Evolutionary conservation across 306 rosid species (phyloP), one percentile per base, ranked within the genome.

Genomic region (Delonix regia): DNA sequence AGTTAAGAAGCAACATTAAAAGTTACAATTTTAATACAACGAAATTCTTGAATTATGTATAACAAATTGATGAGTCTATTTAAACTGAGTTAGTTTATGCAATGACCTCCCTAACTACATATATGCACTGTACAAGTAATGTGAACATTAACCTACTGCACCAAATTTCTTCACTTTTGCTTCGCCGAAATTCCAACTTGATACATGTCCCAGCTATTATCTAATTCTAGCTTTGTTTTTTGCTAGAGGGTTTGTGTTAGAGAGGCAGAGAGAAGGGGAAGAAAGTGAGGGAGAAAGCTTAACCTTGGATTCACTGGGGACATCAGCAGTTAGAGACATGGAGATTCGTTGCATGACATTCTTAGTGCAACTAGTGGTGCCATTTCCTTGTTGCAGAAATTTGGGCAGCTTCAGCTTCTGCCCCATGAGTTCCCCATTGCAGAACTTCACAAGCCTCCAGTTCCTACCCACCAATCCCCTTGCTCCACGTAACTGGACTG

Each of bases 381-480:
- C 51, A 65, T 45, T 10, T 38, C 44, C 55, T 53, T 41, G 75
- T 4, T 11, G 65, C 30, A 16, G 21, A 36, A 64, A 41, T 51
- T 52, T 34, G 12, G 28, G 19, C 6, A 78, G 60, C 76, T 69
- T 78, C 56, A 77, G 34, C 82, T 69, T 78, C 70, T 65, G 45
- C 14, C 76, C 82, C 82, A 78, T 78, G 69, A 78, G 30, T 33
- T 78, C 82, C 33, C 82, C 76, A 56, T 69, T 69, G 5, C 38
- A 44, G 25, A 78, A 78, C 75, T 42, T 68, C 28, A 68, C 33
- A 0, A 55, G 30, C 70, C 22, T 62, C 38, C 22, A 45, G 36
- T 69, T 69, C 70, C 70, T 69, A 3, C 69, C 51, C 3, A 6
- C 42, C 69, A 59, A 72, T 44, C 57, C 41, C 18, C 19, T 45